phyloP scores from a whole-genome alignment of 306 rosid species.

The Vicia sativa region DNA sequence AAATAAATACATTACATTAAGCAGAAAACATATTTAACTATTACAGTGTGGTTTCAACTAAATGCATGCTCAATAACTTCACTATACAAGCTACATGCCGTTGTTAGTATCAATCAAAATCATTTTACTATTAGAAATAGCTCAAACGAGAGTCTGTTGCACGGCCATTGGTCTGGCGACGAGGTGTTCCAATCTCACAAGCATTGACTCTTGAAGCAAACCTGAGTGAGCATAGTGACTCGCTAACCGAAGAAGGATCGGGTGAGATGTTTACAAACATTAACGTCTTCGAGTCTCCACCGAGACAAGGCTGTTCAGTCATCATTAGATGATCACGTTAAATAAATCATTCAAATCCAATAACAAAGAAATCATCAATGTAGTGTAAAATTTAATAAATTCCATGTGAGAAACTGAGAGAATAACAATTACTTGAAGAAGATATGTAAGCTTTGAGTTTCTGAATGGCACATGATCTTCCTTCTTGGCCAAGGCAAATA shows the following conservation, averaged over 20 bases:
- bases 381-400: not conserved
- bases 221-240: conserved; percentile 94
- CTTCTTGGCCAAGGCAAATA: conserved; percentile 95
- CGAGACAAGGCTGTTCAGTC: conserved; percentile 84
- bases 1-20: conserved; percentile 34
- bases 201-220: conserved; percentile 95
- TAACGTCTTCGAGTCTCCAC: conserved; percentile 94
- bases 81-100: conserved; percentile 68
- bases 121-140: conserved; percentile 58
- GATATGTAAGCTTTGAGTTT: conserved; percentile 97
- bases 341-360: conserved; percentile 5
- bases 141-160: conserved; percentile 62
- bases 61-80: conserved; percentile 43
- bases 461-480: conserved; percentile 95
- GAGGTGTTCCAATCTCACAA: conserved; percentile 89
- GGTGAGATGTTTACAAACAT: conserved; percentile 97
- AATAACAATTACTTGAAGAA: conserved; percentile 73
- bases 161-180: conserved; percentile 74
- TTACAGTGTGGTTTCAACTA: conserved; percentile 24
- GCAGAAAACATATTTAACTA: conserved; percentile 36
- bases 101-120: conserved; percentile 73
- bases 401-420: conserved; percentile 8
- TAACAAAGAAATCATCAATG: conserved; percentile 7
- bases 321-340: conserved; percentile 33
- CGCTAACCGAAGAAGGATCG: conserved; percentile 69